Conservation (phyloP, 129 eudicot genomes). For the Mikania micrantha region DNA sequence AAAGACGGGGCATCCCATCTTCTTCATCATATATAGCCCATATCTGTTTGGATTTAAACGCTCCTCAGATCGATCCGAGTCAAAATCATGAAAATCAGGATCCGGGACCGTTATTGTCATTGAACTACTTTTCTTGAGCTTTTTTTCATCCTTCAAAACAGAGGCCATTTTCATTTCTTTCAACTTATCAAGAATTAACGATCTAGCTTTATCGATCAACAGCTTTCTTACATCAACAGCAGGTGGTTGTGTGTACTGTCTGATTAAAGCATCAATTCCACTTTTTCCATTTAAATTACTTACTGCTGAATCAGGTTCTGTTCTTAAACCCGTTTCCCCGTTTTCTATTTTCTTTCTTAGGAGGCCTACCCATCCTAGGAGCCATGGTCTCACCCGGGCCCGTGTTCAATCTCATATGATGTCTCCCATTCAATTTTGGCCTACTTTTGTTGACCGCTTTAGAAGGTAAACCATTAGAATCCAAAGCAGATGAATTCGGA, state of each 20-base stretch:
- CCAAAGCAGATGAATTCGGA: constrained; percentile 44
- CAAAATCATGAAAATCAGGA: constrained; percentile 94
- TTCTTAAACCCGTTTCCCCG: constrained; percentile 33
- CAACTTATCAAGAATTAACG: constrained; percentile 52
- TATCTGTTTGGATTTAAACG: constrained; percentile 78
- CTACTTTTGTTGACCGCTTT: constrained; percentile 32
- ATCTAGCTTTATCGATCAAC: constrained; percentile 63
- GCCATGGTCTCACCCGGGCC: constrained; percentile 22
- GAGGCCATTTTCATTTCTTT: constrained; percentile 57
- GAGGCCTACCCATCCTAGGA: constrained; percentile 59
- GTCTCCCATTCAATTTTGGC: constrained; percentile 41
- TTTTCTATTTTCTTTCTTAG: constrained; percentile 67
- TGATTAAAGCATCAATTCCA: constrained; percentile 21
- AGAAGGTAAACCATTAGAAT: constrained; percentile 43
- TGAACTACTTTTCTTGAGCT: constrained; percentile 44
- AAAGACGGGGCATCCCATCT: constrained; percentile 97
- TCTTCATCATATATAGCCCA: constrained; percentile 99
- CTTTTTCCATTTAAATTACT: constrained; percentile 36
- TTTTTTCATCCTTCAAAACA: constrained; percentile 31
- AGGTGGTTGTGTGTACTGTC: constrained; percentile 43
- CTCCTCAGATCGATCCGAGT: constrained; percentile 72
- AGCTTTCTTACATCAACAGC: constrained; percentile 61
- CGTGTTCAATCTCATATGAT: constrained; percentile 32
- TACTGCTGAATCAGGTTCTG: constrained; percentile 28
- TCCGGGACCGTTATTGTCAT: constrained; percentile 87